Conservation (phyloP, 164 flowering plant genomes). For the Stephania cephalantha region DNA sequence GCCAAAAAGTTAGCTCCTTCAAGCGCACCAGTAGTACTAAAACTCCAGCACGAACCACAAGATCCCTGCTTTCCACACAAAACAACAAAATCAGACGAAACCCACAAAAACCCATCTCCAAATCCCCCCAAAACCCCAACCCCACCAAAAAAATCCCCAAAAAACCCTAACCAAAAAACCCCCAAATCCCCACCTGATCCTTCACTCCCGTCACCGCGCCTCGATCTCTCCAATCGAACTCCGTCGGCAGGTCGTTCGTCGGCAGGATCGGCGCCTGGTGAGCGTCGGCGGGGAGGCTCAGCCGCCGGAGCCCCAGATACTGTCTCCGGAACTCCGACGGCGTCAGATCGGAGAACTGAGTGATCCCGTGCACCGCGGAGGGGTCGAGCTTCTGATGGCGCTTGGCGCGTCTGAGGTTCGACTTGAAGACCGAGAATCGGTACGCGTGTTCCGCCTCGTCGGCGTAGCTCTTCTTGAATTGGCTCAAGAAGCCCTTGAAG, state of each 20-base stretch:
- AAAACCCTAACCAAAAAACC: not conserved
- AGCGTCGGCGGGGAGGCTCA: conserved; percentile 50
- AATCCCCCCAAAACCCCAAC: not conserved
- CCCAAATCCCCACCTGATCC: conserved; percentile 52
- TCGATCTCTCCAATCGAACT: conserved; percentile 88
- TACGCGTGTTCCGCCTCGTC: conserved; percentile 68
- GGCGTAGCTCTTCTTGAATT: conserved; percentile 55
- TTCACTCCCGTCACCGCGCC: conserved; percentile 91
- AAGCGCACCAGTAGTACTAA: conserved; percentile 84
- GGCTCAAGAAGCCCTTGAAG: conserved; percentile 52
- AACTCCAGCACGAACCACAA: conserved; percentile 98
- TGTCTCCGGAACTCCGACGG: conserved; percentile 59
- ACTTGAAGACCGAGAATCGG: conserved; percentile 62
- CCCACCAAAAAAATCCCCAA: not conserved
- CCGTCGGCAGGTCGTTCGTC: conserved; percentile 62
- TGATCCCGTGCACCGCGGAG: conserved; percentile 82
- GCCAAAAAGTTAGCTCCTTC: conserved; percentile 83
- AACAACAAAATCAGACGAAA: not conserved
- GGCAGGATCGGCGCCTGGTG: conserved; percentile 78
- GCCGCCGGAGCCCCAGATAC: conserved; percentile 46
- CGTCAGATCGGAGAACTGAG: conserved; percentile 84
- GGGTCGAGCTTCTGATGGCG: conserved; percentile 78
- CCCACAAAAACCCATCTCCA: conserved; percentile 39
- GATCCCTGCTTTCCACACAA: not conserved
- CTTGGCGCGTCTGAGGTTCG: conserved; percentile 68